A percentile compares a stretch with the other conserved stretches of the same genome.
These are phyloP conservation scores for Coemansia sp. DNA, from an alignment of 192 early-diverging fungal species.

Conservation along the genomic window DNA sequence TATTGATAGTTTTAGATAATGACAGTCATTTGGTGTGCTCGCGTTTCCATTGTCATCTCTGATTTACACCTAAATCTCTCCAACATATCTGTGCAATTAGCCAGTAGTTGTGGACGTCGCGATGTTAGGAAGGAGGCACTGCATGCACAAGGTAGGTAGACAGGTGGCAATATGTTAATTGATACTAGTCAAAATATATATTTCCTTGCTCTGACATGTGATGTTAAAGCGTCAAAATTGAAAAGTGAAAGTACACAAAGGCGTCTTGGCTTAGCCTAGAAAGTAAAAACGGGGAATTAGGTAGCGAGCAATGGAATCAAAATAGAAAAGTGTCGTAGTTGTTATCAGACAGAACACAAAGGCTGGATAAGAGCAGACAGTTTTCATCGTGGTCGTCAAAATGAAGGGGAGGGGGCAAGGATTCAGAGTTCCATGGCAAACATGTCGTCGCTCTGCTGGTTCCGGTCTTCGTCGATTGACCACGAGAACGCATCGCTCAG, in stretches of 20 bases:
- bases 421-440: conserved; percentile 43
- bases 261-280: neutral
- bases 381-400: neutral
- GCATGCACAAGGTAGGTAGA: no score
- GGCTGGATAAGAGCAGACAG: neutral
- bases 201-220: neutral
- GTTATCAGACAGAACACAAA: conserved; percentile 2
- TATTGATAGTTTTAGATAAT: no score
- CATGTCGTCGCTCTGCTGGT: conserved; percentile 25
- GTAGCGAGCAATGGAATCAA: neutral
- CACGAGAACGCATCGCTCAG: conserved; percentile 48
- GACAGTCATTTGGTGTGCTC: no score
- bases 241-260: conserved; percentile 1
- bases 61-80: no score
- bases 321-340: neutral
- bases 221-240: neutral
- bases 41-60: no score
- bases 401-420: neutral
- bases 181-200: neutral
- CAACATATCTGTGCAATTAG: no score
- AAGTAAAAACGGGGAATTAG: neutral
- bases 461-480: conserved; percentile 30
- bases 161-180: no score
- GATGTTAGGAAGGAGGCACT: no score
- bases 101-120: no score